Conservation (phyloP, 2,329 filamentous ascomycete genomes). For the Ambrosiella xylebori region DNA sequence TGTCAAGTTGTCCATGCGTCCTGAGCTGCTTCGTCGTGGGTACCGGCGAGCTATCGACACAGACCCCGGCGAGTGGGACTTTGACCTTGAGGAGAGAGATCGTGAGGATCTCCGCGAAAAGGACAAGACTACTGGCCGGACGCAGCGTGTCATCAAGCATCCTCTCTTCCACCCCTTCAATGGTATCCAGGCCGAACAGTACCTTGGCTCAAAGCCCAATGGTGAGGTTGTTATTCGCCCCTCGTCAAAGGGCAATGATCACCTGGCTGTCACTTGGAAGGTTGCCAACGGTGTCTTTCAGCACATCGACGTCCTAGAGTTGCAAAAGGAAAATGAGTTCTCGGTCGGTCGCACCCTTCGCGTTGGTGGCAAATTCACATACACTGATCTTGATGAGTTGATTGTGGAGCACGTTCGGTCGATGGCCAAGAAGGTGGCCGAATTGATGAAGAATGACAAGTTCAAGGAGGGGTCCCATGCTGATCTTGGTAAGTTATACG, state of each 20-base stretch:
- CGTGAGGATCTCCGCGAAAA: constrained; percentile 72
- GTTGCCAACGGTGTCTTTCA: constrained; percentile 92
- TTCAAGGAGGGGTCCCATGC: constrained; percentile 67
- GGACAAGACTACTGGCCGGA: constrained; percentile 67
- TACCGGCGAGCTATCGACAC: constrained; percentile 54
- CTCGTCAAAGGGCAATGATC: constrained; percentile 86
- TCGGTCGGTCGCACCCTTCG: constrained; percentile 74
- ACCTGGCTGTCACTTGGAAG: constrained; percentile 95
- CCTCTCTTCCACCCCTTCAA: constrained; percentile 92
- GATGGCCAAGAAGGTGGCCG: constrained; percentile 94
- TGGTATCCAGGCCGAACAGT: constrained; percentile 81
- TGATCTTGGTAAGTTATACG: constrained; percentile 59
- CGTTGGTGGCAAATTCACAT: constrained; percentile 75
- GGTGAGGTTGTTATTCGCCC: constrained; percentile 92
- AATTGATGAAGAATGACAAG: constrained; percentile 89
- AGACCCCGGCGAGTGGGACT: constrained; percentile 73
- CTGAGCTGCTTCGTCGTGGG: constrained; percentile 54
- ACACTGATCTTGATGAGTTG: constrained; percentile 90
- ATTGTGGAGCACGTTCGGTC: constrained; percentile 95
- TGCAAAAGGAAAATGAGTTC: constrained; percentile 95
- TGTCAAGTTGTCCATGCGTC: constrained; percentile 63
- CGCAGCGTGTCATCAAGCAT: constrained; percentile 92
- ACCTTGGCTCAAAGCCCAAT: constrained; percentile 64
- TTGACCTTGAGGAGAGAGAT: constrained; percentile 61
- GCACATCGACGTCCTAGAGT: constrained; percentile 89